phyloP scores from a whole-genome alignment of 139 green algal genomes.

The Chlamydomonas eustigma region DNA sequence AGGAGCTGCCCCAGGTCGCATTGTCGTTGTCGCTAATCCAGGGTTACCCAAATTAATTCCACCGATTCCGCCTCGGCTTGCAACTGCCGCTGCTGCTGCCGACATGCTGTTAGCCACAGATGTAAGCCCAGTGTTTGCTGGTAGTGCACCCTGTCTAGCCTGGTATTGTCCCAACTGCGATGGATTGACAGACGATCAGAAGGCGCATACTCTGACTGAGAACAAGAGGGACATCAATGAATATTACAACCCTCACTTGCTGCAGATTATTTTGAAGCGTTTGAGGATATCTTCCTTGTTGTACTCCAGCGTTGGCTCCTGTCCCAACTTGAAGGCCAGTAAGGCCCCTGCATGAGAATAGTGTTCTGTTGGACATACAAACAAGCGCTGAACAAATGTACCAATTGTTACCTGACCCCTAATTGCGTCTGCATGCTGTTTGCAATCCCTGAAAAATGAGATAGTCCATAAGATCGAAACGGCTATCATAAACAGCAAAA shows the following conservation, averaged over 20 bases:
- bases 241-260: background rate
- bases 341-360: conserved; percentile 8
- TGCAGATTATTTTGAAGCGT: conserved; percentile 25
- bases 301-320: conserved; percentile 5
- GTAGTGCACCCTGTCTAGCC: background rate
- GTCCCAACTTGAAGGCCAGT: conserved; percentile 18
- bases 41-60: conserved; percentile 2
- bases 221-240: background rate
- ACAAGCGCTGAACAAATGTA: too few relatives aligned
- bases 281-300: conserved; percentile 25
- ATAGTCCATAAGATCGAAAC: background rate
- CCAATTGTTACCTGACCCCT: background rate
- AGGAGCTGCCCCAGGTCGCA: background rate
- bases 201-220: background rate
- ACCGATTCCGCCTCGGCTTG: background rate
- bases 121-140: background rate
- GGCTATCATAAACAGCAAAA: background rate
- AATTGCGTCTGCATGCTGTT: background rate
- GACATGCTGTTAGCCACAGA: conserved; percentile 9
- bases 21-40: conserved; percentile 16
- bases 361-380: background rate
- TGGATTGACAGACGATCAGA: background rate
- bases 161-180: background rate
- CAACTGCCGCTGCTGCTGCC: conserved; percentile 13
- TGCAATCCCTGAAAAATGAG: background rate